Evolutionary conservation across 768 basidiomycete genomes (phyloP), one percentile per base, ranked within the genome.

Genomic region (Boletus vermiculosoides): DNA sequence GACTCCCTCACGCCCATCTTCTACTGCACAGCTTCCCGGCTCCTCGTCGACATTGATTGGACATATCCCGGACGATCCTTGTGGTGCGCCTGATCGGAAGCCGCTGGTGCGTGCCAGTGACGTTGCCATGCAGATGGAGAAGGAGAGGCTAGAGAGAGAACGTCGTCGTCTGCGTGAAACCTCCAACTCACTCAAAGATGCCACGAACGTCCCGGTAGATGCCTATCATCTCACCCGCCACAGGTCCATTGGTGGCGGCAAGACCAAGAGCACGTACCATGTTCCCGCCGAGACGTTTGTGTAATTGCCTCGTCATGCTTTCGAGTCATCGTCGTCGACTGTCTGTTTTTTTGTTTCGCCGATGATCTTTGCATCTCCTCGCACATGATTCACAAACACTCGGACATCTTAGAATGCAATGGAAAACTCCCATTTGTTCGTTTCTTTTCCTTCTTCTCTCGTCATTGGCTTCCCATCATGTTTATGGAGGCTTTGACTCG

Each of bases 111-210:
- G 77, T 50, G 83, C 83, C 11, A 84, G 82, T 55, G 76, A 76
- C 39, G 80, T 76, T 48, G 83, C 83, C 5, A 76, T 78, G 72
- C 81, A 78, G 16, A 64, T 82, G 25, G 83, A 83, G 64, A 80
- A 74, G 54, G 76, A 77, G 61, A 61, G 75, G 68, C 48, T 73
- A 61, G 68, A 76, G 68, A 65, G 74, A 57, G 60, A 73, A 54
- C 63, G 67, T 23, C 72, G 66, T 40, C 67, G 73, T 45, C 60
- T 59, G 25, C 62, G 63, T 25, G 67, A 71, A 42, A 33, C 51
- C 2, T 52, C 63, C 41, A 61, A 50, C 39, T 68, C 69, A 39
- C 65, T 71, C 58, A 67, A 63, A 58, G 71, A 71, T 28, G 49
- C 70, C 45, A 72, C 68, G 46, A 69, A 71, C 40, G 70, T 54